Conservation (phyloP, 208 protist species). For the Crithidia mellificae region DNA sequence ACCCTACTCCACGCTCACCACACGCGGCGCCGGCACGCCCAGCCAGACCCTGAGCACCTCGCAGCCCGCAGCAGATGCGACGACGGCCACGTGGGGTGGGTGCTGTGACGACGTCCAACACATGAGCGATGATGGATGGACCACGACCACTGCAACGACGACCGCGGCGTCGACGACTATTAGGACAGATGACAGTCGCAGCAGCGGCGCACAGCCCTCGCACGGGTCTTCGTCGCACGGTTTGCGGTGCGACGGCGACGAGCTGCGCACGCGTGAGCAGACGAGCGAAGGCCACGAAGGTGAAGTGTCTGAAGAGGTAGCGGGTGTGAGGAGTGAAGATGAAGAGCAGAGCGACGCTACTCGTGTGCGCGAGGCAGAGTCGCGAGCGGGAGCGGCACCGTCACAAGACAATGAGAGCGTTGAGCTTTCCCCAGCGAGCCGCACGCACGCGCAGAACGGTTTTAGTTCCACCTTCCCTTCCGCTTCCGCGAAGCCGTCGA, state of each 20-base stretch:
- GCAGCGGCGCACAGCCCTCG: background rate
- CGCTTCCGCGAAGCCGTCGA: too few relatives aligned
- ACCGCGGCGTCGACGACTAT: background rate
- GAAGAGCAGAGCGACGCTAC: too few relatives aligned
- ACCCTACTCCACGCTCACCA: too few relatives aligned
- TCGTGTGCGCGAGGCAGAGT: too few relatives aligned
- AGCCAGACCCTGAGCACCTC: background rate
- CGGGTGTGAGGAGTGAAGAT: too few relatives aligned
- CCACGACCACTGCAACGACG: background rate
- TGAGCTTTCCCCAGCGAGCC: too few relatives aligned
- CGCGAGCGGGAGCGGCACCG: too few relatives aligned
- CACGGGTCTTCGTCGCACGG: background rate
- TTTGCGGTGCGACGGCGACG: background rate
- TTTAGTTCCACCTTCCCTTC: too few relatives aligned
- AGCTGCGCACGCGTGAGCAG: background rate
- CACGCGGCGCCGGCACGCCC: background rate
- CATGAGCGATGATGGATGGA: too few relatives aligned
- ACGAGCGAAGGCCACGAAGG: background rate
- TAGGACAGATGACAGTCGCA: conserved; percentile 3
- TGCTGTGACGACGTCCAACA: background rate
- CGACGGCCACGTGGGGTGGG: background rate
- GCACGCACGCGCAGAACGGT: too few relatives aligned
- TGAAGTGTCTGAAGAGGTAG: too few relatives aligned
- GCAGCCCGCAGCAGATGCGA: background rate
- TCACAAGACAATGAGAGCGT: too few relatives aligned